These are phyloP conservation scores for Neocallimastix lanati DNA, from an alignment of 192 early-diverging fungal genomes.

Conservation along the genomic window DNA sequence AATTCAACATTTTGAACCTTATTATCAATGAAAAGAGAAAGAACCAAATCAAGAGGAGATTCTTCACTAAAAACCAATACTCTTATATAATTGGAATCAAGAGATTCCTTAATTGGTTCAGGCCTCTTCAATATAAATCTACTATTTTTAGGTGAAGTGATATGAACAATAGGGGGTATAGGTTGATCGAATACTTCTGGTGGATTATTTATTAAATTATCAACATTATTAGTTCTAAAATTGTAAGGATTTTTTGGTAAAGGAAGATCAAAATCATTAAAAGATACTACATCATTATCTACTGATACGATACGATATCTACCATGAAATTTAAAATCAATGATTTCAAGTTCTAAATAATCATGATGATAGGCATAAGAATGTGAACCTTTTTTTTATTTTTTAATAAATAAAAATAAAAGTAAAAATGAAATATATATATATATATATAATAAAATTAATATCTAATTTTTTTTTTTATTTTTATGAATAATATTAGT, in stretches of 20 bases:
- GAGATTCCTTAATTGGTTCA: constrained; percentile 51
- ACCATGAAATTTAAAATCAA: constrained; percentile 77
- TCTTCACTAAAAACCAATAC: constrained; percentile 50
- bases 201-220: constrained; percentile 7
- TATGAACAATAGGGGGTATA: constrained; percentile 50
- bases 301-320: constrained; percentile 65
- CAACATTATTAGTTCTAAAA: neutral
- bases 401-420: no score
- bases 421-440: no score
- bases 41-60: constrained; percentile 11
- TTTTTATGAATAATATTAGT: no score
- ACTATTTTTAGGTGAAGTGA: constrained; percentile 80
- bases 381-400: constrained; percentile 26
- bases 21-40: constrained; percentile 34
- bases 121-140: constrained; percentile 46
- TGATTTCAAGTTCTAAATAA: constrained; percentile 68
- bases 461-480: no score
- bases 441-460: no score
- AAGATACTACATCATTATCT: constrained; percentile 70
- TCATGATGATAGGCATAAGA: constrained; percentile 46
- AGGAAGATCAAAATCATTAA: constrained; percentile 53
- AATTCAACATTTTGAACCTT: constrained; percentile 12
- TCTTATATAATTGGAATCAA: constrained; percentile 49
- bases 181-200: constrained; percentile 6
- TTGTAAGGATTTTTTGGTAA: constrained; percentile 33